Evolutionary conservation across 495 filamentous ascomycete species (phyloP).

Genomic region (Penicillium robsamsonii): DNA sequence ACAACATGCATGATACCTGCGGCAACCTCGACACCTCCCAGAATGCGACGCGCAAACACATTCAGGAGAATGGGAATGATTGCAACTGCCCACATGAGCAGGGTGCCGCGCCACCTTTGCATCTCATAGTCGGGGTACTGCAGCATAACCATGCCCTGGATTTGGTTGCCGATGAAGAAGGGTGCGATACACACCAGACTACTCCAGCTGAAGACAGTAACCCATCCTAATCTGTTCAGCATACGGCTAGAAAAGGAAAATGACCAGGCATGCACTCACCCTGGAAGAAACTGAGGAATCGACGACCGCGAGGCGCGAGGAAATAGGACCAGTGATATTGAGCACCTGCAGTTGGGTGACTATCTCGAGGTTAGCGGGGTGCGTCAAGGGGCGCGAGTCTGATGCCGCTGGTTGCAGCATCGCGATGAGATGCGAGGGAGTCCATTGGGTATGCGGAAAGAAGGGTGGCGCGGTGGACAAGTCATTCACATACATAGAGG

Average conservation of each 20-base stretch:
- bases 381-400: too few relatives aligned
- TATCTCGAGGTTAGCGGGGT: conserved; percentile 12
- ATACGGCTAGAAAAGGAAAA: conserved; percentile 22
- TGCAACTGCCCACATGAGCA: conserved; percentile 49
- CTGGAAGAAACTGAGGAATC: conserved; percentile 46
- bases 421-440: too few relatives aligned
- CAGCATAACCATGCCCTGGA: conserved; percentile 47
- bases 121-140: conserved; percentile 41
- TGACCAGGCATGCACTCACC: conserved; percentile 31
- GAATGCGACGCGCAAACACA: conserved; percentile 40
- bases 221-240: conserved; percentile 22
- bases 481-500: conserved; percentile 32
- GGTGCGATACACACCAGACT: conserved; percentile 44
- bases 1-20: conserved; percentile 49
- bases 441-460: too few relatives aligned
- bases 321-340: conserved; percentile 50
- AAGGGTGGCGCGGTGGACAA: background rate
- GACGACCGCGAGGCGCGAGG: conserved; percentile 37
- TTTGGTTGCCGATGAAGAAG: conserved; percentile 51
- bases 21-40: conserved; percentile 48
- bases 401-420: too few relatives aligned
- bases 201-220: conserved; percentile 42
- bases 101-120: conserved; percentile 46
- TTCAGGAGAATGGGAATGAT: conserved; percentile 42
- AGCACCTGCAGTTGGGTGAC: conserved; percentile 36